Base-by-base conservation (phyloP, 208 protist species). In the Wallacemonas rigidus region DNA sequence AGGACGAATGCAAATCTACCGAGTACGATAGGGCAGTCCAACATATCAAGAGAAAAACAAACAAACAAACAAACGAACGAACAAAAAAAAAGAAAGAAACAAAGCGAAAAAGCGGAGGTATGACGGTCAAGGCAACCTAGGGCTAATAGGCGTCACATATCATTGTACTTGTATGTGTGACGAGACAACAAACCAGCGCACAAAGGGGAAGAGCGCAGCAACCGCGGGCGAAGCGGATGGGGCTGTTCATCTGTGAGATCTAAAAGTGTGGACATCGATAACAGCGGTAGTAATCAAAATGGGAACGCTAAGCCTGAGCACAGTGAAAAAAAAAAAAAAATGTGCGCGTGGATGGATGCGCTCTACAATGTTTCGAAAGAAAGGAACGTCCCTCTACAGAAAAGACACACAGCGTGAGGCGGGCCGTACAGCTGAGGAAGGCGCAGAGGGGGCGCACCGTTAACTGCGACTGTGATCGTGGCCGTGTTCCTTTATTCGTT, bases 21-120 rank as follows among this genome's bases (percentile, higher is more conserved):
- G 41, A 63, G 40, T 50, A 50, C 12, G 45, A 50, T 17, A 1
- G 8, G 39, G 57, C 56, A 56, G 35, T 26, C 7, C 12, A 35
- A 11, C 2, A 62, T 35, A 51, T 69, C 12, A 15, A 73, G 47
- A 69, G 26, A 51, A 73, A 79, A 74, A 39, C 60, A 17, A 74
- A 75, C 0, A 68, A 17, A 39, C 26, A 54, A 53, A 43, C 15
- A 44, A 36, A 76, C 51, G 40, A 14, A 54, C 14, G 17, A 53
- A 65, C 26, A 51, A 0, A 64, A 26, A 35, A 62, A 54, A 67
- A 72, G 50, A 3, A 67, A 53, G 26, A 72, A n/a, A 64, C 9
- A n/a, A n/a, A 47, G 6, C 36, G 61, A 63, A 8, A 17, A 58
- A 38, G 60, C 45, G 71, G 1, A 62, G 44, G 17, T 3, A 62